Base-by-base conservation (phyloP, 148 eudicot genomes). In the Vaccinium macrocarpon region DNA sequence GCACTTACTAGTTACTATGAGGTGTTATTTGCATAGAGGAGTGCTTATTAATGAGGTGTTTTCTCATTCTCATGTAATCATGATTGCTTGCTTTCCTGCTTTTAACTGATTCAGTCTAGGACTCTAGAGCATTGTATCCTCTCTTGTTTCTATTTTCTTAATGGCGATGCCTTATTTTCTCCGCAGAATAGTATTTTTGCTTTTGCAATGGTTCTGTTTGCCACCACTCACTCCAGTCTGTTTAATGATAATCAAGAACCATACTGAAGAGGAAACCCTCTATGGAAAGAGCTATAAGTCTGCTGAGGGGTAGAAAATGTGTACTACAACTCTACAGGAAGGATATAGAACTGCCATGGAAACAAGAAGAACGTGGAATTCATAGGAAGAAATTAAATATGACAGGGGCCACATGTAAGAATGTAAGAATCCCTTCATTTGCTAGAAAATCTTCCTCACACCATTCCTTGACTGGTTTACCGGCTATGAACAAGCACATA, bases 321-420 rank as follows among this genome's bases (percentile, higher is more conserved):
- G 5, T 51, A 35, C 1, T 14, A 27, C 46, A 6, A 78, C 53
- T 35, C n/a, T 14, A 78, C 32, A 52, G 6, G 27, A 52, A 78
- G 81, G 81, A 78, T 50, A 53, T 78, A 78, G 64, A 78, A 53
- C n/a, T 7, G 7, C 62, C 35, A 29, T 46, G 14, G 55, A 53
- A 76, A 53, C n/a, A 35, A 14, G 7, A 53, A 78, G 1, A 51
- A 78, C 11, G 1, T 13, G 53, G 52, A 52, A 53, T 13, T 53
- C 42, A 62, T 51, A 27, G 81, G 81, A 78, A 78, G 81, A 78
- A 14, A 53, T 27, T 27, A 53, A 53, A 53, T 46, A 27, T 55
- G 64, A 25, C 29, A 16, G 64, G 64, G 64, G 25, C 62, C 62
- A 64, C 81, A 25, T 78, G 62, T 53, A 27, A 25, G 25, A 13